Percentiles rank a stretch among this genome's conserved stretches.
Evolutionary conservation across 2,329 filamentous ascomycete species (phyloP).

Genomic region (Venturia asperata): DNA sequence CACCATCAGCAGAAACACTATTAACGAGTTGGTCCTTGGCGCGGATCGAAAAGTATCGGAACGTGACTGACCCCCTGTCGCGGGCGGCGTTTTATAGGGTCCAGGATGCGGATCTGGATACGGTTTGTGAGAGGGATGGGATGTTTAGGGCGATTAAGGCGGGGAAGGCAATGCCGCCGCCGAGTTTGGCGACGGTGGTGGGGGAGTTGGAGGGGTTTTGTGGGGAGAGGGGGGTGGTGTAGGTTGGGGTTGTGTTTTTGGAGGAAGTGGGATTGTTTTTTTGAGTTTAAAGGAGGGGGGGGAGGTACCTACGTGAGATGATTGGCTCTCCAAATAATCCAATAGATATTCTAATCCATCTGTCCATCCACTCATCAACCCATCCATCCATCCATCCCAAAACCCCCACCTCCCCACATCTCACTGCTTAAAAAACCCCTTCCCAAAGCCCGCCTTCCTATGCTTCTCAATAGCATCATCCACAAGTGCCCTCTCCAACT

Average conservation of each 20-base stretch:
- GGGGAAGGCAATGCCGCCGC: neutral
- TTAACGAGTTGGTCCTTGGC: conserved; percentile 32
- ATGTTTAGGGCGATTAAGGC: conserved; percentile 15
- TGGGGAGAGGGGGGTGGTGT: neutral
- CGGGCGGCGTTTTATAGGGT: conserved; percentile 14
- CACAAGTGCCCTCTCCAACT: neutral
- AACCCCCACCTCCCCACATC: neutral
- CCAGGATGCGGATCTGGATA: conserved; percentile 5
- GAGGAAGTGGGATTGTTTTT: too few species aligned
- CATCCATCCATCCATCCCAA: too few species aligned
- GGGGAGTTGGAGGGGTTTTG: neutral
- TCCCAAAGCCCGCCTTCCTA: neutral
- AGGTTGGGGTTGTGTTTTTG: neutral
- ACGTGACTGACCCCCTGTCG: conserved; percentile 28
- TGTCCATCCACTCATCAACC: too few species aligned
- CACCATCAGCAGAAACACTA: conserved; percentile 27
- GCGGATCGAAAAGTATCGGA: conserved; percentile 30
- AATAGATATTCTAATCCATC: too few species aligned
- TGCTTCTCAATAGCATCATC: neutral
- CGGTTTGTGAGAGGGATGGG: conserved; percentile 5
- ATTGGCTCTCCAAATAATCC: too few species aligned
- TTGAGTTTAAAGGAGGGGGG: too few species aligned
- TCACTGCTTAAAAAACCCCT: neutral
- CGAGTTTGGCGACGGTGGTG: conserved; percentile 1
- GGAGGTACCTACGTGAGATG: too few species aligned